Evolutionary conservation across 1,139 yeast genomes (phyloP), one percentile per base, ranked within the genome.

Genomic region (Nakaseomyces sp.): DNA sequence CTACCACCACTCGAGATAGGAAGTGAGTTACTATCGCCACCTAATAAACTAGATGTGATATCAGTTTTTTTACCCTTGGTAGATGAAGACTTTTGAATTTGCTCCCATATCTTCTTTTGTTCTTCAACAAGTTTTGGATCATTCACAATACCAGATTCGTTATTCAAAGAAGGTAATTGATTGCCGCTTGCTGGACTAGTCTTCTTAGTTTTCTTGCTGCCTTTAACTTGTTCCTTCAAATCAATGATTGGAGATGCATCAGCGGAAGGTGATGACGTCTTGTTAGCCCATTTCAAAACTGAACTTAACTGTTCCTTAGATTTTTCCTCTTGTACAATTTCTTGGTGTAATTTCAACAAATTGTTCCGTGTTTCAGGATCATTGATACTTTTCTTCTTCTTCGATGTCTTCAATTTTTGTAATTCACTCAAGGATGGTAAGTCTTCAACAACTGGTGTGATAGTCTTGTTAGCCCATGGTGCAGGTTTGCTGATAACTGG

Each of bases 391-490:
- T 46, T 55, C 29, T 49, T 53, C 38, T 50, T 49, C 28, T 51
- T 57, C 8, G 46, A 44, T 16, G 49, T 56, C 33, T 53, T 52
- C 31, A 39, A 47, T 41, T 43, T 50, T 32, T 52, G 55, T 17
- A 54, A 44, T 30, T 55, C 58, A 10, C 47, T 41, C n/a, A 53
- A 38, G 5, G 56, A 50, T 3, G 51, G 45, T 25, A 47, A 44
- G 31, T 44, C 44, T 7, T 48, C 49, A 5, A 51, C 39, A 17
- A 41, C 44, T 2, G 46, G 30, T 20, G 43, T 66, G 10, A 61
- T 67, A 25, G 65, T 64, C 40, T 58, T 65, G 53, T 57, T 61
- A 5, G 73, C 73, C 75, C 74, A 69, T 13, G 77, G 74, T 4
- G 75, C 74, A 18, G 59, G 38, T 28, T 48, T 48, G 5, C 47